Evolutionary conservation across 345 rosid species (phyloP).

Genomic region (Salix viminalis): DNA sequence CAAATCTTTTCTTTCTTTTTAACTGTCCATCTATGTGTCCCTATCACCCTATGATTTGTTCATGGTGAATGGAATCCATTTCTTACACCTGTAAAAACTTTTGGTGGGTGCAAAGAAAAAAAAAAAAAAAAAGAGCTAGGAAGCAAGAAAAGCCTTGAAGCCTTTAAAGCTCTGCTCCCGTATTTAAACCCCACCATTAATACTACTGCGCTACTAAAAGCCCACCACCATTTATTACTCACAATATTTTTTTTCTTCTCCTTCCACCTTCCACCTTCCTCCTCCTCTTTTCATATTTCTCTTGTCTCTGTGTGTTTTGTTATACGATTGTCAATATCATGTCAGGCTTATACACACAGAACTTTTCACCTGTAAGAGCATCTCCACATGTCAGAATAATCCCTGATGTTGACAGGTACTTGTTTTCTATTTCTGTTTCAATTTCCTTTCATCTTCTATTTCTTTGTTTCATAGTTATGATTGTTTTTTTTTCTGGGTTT

Average conservation of each 20-base stretch:
- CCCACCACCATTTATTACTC: slow-evolving; percentile 6
- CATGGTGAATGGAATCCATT: not conserved
- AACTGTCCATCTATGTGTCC: not conserved
- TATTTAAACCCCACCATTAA: slow-evolving; percentile 12
- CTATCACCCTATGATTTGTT: not conserved
- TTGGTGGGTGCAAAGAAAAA: not conserved
- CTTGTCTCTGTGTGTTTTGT: not conserved
- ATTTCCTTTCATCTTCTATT: not conserved
- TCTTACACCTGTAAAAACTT: not conserved
- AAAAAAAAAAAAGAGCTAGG: no score
- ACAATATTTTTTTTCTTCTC: not conserved
- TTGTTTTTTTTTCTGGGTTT: not conserved
- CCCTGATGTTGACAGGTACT: slow-evolving; percentile 15
- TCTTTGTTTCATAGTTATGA: not conserved
- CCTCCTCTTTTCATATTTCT: not conserved
- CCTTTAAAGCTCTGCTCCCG: slow-evolving; percentile 10
- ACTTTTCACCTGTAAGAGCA: slow-evolving; percentile 14
- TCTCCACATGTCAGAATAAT: slow-evolving; percentile 8
- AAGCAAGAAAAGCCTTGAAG: no score
- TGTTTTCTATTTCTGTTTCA: not conserved
- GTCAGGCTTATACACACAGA: slow-evolving; percentile 13
- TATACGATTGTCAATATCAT: not conserved
- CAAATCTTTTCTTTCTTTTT: not conserved
- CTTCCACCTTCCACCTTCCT: not conserved
- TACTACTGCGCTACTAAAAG: not conserved